phyloP scores from a whole-genome alignment of 1,284 basidiomycete genomes.

The Irpex sp. region DNA sequence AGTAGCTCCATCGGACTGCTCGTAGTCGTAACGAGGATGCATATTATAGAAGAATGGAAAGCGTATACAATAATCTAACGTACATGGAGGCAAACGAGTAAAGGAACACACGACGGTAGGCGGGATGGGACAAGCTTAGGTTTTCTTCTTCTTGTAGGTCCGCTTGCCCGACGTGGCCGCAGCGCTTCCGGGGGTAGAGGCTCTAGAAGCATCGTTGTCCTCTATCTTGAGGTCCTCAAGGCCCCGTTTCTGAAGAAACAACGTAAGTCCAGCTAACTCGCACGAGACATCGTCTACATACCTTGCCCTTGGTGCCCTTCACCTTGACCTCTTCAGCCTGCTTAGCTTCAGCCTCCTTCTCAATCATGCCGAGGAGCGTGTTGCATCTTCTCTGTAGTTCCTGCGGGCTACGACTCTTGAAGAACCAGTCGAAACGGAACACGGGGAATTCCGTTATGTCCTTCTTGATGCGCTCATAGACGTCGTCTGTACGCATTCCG shows the following conservation, averaged over 20 bases:
- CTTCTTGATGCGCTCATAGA: conserved; percentile 94
- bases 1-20: not conserved
- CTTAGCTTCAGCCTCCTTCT: conserved; percentile 79
- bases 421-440: conserved; percentile 99
- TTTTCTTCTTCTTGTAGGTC: conserved; percentile 32
- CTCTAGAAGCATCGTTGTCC: conserved; percentile 50
- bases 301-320: conserved; percentile 59
- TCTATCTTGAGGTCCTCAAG: conserved; percentile 62
- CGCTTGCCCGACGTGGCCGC: conserved; percentile 41
- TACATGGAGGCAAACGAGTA: not conserved
- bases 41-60: not conserved
- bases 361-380: conserved; percentile 87
- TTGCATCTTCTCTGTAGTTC: conserved; percentile 90
- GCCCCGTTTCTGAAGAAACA: conserved; percentile 52
- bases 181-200: conserved; percentile 50
- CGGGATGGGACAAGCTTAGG: conserved; percentile 11
- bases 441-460: conserved; percentile 95
- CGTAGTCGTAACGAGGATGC: not conserved
- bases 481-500: conserved; percentile 88
- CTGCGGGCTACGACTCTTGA: conserved; percentile 91
- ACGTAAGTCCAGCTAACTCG: conserved; percentile 1
- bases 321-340: conserved; percentile 65
- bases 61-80: not conserved
- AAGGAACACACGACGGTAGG: not conserved
- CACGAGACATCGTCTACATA: conserved; percentile 26